Evolutionary conservation across 108 stramenopile species (phyloP).

Genomic region (Cyclotella choctawhatcheeana): DNA sequence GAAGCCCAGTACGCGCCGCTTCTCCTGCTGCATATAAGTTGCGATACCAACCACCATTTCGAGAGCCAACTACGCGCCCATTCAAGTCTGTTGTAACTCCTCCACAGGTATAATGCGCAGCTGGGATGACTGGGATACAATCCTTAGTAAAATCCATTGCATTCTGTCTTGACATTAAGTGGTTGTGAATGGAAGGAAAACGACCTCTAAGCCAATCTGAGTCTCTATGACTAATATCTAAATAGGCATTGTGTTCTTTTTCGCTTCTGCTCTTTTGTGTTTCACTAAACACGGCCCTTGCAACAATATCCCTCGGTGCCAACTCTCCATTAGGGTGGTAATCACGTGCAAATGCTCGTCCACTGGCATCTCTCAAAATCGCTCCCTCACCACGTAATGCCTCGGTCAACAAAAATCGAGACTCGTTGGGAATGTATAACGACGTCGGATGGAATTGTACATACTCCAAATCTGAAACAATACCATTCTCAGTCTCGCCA

Average conservation of each 20-base stretch:
- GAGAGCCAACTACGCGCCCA: conserved; percentile 60
- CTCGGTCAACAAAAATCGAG: conserved; percentile 92
- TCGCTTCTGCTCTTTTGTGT: conserved; percentile 56
- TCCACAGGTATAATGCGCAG: conserved; percentile 95
- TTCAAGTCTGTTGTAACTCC: conserved; percentile 86
- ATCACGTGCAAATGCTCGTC: conserved; percentile 81
- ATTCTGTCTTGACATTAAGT: conserved; percentile 46
- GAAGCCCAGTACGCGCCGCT: conserved; percentile 93
- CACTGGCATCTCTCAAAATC: conserved; percentile 73
- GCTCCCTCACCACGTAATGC: conserved; percentile 95
- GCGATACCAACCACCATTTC: conserved; percentile 31
- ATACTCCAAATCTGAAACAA: conserved; percentile 88
- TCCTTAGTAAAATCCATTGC: conserved; percentile 82
- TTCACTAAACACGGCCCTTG: conserved; percentile 87
- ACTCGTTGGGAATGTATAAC: conserved; percentile 80
- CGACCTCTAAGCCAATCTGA: conserved; percentile 77
- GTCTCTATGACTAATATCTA: conserved; percentile 92
- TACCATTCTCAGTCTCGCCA: background rate
- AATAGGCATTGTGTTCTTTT: conserved; percentile 64
- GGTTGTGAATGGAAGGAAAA: conserved; percentile 86
- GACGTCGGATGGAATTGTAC: conserved; percentile 97
- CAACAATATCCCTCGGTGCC: conserved; percentile 94
- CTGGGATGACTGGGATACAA: conserved; percentile 86
- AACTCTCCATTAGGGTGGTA: conserved; percentile 92
- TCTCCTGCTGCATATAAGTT: conserved; percentile 91